phyloP scores from a whole-genome alignment of 345 rosid genomes.

The Euphorbia peplus region DNA sequence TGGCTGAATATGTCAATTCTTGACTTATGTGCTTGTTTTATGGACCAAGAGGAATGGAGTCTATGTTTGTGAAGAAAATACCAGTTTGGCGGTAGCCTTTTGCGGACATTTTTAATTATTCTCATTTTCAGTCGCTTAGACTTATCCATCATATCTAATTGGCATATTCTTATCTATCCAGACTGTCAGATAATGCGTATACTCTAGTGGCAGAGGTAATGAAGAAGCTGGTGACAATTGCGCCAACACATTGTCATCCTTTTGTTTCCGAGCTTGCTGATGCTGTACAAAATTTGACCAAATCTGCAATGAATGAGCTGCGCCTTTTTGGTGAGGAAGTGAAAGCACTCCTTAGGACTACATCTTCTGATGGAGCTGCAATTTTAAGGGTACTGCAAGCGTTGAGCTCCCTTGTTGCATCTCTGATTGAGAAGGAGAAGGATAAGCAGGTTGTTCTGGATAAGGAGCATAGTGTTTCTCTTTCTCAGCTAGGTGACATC shows the following conservation, averaged over 20 bases:
- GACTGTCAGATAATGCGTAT: conserved; percentile 92
- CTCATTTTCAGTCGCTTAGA: not conserved
- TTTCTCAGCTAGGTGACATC: conserved; percentile 61
- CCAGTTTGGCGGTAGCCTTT: not conserved
- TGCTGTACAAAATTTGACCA: conserved; percentile 64
- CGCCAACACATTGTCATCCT: conserved; percentile 75
- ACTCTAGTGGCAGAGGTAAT: conserved; percentile 84
- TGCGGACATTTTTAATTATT: not conserved
- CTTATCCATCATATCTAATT: conserved; percentile 2
- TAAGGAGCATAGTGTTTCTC: conserved; percentile 56
- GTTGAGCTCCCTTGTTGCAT: conserved; percentile 67
- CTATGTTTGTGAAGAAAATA: not conserved
- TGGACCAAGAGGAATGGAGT: not conserved
- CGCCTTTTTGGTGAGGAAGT: conserved; percentile 76
- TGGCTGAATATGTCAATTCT: not conserved
- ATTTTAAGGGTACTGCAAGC: conserved; percentile 89
- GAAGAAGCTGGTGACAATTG: conserved; percentile 76
- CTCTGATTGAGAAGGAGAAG: conserved; percentile 56
- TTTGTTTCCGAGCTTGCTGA: conserved; percentile 78
- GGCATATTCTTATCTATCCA: conserved; percentile 29
- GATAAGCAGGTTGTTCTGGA: conserved; percentile 46
- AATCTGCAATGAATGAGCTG: conserved; percentile 77
- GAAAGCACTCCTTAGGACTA: conserved; percentile 66
- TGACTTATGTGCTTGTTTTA: not conserved
- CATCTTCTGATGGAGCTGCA: conserved; percentile 89